Base-by-base conservation (phyloP, 2,329 filamentous ascomycete genomes). In the Ophiostoma sp. region DNA sequence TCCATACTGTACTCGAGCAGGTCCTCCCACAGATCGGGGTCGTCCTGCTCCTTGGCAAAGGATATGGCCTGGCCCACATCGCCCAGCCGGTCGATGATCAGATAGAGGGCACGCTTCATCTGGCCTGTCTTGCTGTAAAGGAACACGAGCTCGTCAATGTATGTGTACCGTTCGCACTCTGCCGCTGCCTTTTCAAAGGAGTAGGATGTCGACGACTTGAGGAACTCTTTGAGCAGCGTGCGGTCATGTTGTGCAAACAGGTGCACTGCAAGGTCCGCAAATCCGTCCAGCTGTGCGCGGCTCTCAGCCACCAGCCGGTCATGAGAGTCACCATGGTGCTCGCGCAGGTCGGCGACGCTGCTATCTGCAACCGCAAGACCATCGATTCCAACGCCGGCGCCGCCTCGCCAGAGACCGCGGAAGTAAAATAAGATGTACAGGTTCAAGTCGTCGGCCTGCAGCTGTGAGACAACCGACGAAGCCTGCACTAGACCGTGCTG, bases 1-100 rank as follows among this genome's bases (percentile, higher is more conserved):
- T 97, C 93, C 95, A 99, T 98, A 72, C 91, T 94, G 79, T 98
- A 98, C 75, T 94, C 89, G 6, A 99, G 86, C 8, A 99, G 84
- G 76, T 98, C 94, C 73, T 97, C 91, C 95, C 95, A 99, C 0
- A 99, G 84, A 75, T 97, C 94, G 0, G 90, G 89, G 75, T 97
- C 94, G 73, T 95, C 89, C 77, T 98, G 93, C 72, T 94, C 90
- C 78, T 97, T 97, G 69, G 93, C 94, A 76, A 99, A 99, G 1
- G 90, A 86, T 74, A 99, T 99, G 10, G 95, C 95, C 74, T 95
- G 93, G 67, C 90, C 90, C 67, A 98, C 94, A 77, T 99, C 92
- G 71, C 89, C 89, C 5, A 99, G 85, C n/a, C 93, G 89, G 76
- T 96, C 93, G 73, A 98, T 96, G 76, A 99, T 98, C 68, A 99